Conservation (phyloP, 352 stramenopile genomes). For the Phytophthora pini region DNA sequence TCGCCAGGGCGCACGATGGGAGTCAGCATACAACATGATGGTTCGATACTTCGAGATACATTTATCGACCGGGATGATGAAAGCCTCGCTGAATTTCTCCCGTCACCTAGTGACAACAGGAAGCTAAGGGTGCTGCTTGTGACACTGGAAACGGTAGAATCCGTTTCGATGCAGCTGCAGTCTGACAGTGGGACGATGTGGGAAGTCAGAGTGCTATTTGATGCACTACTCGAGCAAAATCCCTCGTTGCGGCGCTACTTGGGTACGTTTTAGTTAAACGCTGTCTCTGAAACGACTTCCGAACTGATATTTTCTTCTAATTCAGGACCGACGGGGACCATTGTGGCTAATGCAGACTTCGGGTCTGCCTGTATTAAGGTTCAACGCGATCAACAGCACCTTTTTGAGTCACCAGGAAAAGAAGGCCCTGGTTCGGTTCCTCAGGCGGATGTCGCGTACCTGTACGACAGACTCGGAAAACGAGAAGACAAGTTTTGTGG, state of each 20-base stretch:
- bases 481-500: slow-evolving; percentile 2
- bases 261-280: not conserved
- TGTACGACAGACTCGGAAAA: not conserved
- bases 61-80: slow-evolving; percentile 15
- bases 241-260: slow-evolving; percentile 6
- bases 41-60: slow-evolving; percentile 2
- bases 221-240: slow-evolving; percentile 9
- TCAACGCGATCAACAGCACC: slow-evolving; percentile 5
- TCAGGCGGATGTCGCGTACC: not conserved
- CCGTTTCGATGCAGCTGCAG: slow-evolving; percentile 8
- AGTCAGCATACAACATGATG: slow-evolving; percentile 15
- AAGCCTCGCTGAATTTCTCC: slow-evolving; percentile 7
- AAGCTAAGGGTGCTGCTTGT: slow-evolving; percentile 1
- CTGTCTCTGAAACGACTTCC: no score
- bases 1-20: slow-evolving; percentile 11
- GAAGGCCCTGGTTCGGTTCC: not conserved
- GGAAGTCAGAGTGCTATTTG: slow-evolving; percentile 8
- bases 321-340: not conserved
- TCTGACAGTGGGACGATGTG: not conserved
- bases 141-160: not conserved
- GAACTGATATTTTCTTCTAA: no score
- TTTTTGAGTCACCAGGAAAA: slow-evolving; percentile 14
- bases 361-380: slow-evolving; percentile 10
- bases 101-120: slow-evolving; percentile 7
- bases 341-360: slow-evolving; percentile 8